Conservation (phyloP, 2,329 filamentous ascomycete genomes). For the Fusarium lateritium region DNA sequence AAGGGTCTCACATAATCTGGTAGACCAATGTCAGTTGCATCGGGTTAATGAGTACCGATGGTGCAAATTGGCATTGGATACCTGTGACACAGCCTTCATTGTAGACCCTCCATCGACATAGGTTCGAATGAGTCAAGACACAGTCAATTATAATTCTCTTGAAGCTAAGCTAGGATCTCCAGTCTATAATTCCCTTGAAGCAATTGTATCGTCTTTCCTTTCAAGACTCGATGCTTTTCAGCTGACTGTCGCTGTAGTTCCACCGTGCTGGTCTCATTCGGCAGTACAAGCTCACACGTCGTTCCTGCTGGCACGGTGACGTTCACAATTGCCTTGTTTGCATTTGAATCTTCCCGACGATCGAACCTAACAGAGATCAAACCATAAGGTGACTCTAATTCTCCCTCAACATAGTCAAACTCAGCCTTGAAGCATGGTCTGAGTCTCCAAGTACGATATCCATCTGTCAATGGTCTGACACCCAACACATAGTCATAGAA, state of each 20-base stretch:
- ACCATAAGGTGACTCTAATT: conserved; percentile 57
- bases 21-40: not conserved
- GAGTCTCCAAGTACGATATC: conserved; percentile 58
- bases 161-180: conserved; percentile 29
- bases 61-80: too few species aligned
- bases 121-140: too few species aligned
- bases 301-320: conserved; percentile 42
- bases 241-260: conserved; percentile 24
- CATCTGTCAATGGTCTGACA: conserved; percentile 54
- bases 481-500: conserved; percentile 61
- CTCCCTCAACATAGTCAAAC: conserved; percentile 57
- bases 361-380: conserved; percentile 49
- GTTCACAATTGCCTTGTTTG: conserved; percentile 29
- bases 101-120: too few species aligned
- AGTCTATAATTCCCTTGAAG: conserved; percentile 40
- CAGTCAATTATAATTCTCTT: too few species aligned
- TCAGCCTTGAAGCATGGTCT: conserved; percentile 58
- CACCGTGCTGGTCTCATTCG: conserved; percentile 30
- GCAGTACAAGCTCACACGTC: conserved; percentile 39
- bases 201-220: conserved; percentile 33
- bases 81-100: too few species aligned
- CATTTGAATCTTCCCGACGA: conserved; percentile 17
- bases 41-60: not conserved
- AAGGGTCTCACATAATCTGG: too few species aligned
- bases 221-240: not conserved